phyloP scores from a whole-genome alignment of 257 asterid genomes.

The Nicotiana undulata region DNA sequence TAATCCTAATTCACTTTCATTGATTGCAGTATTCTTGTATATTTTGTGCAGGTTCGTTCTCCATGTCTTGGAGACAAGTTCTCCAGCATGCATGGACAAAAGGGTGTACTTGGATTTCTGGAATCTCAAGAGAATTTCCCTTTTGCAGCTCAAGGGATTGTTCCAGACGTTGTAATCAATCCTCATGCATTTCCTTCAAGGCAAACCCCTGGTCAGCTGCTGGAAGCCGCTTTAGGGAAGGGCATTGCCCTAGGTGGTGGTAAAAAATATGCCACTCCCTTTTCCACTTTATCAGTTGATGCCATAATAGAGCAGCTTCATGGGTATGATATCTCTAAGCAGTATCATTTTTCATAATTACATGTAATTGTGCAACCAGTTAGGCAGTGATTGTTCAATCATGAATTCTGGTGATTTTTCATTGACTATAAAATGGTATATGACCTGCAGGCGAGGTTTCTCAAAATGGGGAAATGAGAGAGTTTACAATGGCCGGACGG shows the following conservation, averaged over 20 bases:
- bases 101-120: slow-evolving; percentile 88
- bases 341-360: neutral
- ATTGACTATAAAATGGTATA: neutral
- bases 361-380: neutral
- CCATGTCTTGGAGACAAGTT: slow-evolving; percentile 95
- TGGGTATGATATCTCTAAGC: slow-evolving; percentile 31
- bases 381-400: neutral
- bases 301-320: slow-evolving; percentile 73
- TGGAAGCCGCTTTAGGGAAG: slow-evolving; percentile 87
- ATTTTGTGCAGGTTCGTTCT: slow-evolving; percentile 64
- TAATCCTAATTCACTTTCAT: neutral
- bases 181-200: slow-evolving; percentile 98
- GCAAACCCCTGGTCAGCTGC: slow-evolving; percentile 92
- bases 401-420: neutral
- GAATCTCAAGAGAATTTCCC: slow-evolving; percentile 94
- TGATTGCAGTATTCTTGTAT: neutral
- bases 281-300: slow-evolving; percentile 67
- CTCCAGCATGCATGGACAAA: slow-evolving; percentile 98
- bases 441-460: slow-evolving; percentile 61
- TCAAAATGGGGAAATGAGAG: slow-evolving; percentile 83
- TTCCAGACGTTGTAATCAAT: slow-evolving; percentile 90
- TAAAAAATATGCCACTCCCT: slow-evolving; percentile 79
- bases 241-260: slow-evolving; percentile 83
- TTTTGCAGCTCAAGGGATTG: slow-evolving; percentile 76
- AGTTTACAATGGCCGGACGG: slow-evolving; percentile 73